These are phyloP conservation scores for Trichothecium roseum DNA, from an alignment of 2,329 filamentous ascomycete species.

Conservation along the genomic window DNA sequence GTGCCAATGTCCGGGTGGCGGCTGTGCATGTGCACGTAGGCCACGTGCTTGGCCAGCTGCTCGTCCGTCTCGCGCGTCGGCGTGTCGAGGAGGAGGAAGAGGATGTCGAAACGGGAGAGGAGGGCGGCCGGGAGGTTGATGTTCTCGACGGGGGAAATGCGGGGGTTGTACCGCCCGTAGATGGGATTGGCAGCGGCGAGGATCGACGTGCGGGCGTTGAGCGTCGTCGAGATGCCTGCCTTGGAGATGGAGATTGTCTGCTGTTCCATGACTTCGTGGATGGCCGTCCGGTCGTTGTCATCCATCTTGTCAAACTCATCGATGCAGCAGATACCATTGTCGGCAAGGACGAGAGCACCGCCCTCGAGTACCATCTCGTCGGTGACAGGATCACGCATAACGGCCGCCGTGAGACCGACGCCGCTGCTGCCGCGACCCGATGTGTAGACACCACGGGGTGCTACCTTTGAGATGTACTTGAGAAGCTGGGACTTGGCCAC, in stretches of 20 bases:
- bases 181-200: slow-evolving; percentile 93
- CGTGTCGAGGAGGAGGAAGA: slow-evolving; percentile 94
- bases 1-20: slow-evolving; percentile 67
- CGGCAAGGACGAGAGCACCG: slow-evolving; percentile 67
- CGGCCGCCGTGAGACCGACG: slow-evolving; percentile 71
- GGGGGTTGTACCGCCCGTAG: slow-evolving; percentile 96
- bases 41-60: slow-evolving; percentile 89
- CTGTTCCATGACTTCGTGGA: slow-evolving; percentile 84
- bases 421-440: slow-evolving; percentile 73
- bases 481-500: slow-evolving; percentile 97
- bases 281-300: slow-evolving; percentile 70
- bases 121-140: slow-evolving; percentile 98
- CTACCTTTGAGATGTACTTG: slow-evolving; percentile 98
- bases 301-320: slow-evolving; percentile 90
- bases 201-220: slow-evolving; percentile 93
- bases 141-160: slow-evolving; percentile 94
- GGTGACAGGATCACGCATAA: slow-evolving; percentile 75
- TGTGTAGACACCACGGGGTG: slow-evolving; percentile 81
- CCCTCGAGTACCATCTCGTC: slow-evolving; percentile 80
- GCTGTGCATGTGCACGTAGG: slow-evolving; percentile 95
- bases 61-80: slow-evolving; percentile 83
- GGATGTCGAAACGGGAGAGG: slow-evolving; percentile 90
- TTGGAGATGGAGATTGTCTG: slow-evolving; percentile 81
- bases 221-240: slow-evolving; percentile 59
- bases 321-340: slow-evolving; percentile 79